Percentiles rank a stretch among this genome's conserved stretches.
Conservation (phyloP, 164 flowering plant genomes). For the Echeveria elegans region DNA sequence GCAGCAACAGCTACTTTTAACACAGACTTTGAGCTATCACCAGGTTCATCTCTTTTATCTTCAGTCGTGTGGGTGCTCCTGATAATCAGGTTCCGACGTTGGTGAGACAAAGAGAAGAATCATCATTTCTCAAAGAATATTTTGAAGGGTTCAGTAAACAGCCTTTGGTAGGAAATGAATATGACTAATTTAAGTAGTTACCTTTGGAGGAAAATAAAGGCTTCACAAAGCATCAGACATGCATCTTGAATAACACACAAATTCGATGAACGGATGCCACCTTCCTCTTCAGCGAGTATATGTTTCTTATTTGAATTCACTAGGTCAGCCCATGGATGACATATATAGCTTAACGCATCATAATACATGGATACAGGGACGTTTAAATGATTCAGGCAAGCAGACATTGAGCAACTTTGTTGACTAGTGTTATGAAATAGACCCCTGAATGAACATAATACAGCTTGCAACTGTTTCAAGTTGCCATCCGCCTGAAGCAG, state of each 20-base stretch:
- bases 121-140: too few species aligned
- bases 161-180: neutral
- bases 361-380: neutral
- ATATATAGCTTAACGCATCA: neutral
- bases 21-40: conserved; percentile 20
- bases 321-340: neutral
- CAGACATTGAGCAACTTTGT: neutral
- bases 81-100: conserved; percentile 8
- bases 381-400: neutral
- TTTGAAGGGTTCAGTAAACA: neutral
- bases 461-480: neutral
- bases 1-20: conserved; percentile 37
- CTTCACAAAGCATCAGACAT: neutral
- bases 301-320: conserved; percentile 4
- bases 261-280: neutral
- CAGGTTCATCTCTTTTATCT: conserved; percentile 21
- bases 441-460: neutral
- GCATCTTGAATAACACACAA: conserved; percentile 7
- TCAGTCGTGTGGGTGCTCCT: conserved; percentile 23
- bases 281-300: conserved; percentile 1
- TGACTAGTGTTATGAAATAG: neutral
- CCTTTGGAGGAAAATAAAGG: neutral
- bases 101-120: neutral
- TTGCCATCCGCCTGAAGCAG: neutral
- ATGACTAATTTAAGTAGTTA: too few species aligned